A percentile compares a stretch with the other conserved stretches of the same genome.
These are phyloP conservation scores for Larix kaempferi DNA, from an alignment of 75 land plant species.

Conservation along the genomic window DNA sequence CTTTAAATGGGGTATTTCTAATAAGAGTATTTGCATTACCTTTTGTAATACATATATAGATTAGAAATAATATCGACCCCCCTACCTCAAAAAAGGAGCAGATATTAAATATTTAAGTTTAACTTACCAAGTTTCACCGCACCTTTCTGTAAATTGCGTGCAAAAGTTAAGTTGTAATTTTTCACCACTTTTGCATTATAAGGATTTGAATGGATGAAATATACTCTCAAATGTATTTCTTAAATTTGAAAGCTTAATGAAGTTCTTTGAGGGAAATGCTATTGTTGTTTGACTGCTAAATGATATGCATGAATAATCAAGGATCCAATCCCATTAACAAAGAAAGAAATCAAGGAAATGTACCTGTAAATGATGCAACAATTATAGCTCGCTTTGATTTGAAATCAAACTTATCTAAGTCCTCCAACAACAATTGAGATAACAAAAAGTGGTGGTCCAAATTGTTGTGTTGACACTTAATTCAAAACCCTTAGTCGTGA, in stretches of 20 bases:
- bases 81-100: not conserved
- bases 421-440: slow-evolving; percentile 70
- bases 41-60: not conserved
- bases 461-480: slow-evolving; percentile 95
- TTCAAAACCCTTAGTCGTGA: slow-evolving; percentile 92
- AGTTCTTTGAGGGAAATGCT: not conserved
- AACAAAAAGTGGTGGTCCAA: slow-evolving; percentile 97
- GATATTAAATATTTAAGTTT: not conserved
- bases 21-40: slow-evolving; percentile 98
- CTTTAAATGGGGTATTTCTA: slow-evolving; percentile 97
- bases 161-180: not conserved
- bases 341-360: slow-evolving; percentile 1
- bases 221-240: not conserved
- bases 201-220: not conserved
- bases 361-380: slow-evolving; percentile 97
- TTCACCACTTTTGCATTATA: not conserved
- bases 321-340: slow-evolving; percentile 15
- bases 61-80: not conserved
- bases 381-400: slow-evolving; percentile 78
- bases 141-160: not conserved
- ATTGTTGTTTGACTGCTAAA: not conserved
- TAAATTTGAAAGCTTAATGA: not conserved
- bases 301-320: not conserved
- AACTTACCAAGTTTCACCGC: not conserved
- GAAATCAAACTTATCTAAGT: slow-evolving; percentile 62